Evolutionary conservation across 768 basidiomycete genomes (phyloP), one percentile per base, ranked within the genome.

Genomic region (Clitopilus hobsonii): DNA sequence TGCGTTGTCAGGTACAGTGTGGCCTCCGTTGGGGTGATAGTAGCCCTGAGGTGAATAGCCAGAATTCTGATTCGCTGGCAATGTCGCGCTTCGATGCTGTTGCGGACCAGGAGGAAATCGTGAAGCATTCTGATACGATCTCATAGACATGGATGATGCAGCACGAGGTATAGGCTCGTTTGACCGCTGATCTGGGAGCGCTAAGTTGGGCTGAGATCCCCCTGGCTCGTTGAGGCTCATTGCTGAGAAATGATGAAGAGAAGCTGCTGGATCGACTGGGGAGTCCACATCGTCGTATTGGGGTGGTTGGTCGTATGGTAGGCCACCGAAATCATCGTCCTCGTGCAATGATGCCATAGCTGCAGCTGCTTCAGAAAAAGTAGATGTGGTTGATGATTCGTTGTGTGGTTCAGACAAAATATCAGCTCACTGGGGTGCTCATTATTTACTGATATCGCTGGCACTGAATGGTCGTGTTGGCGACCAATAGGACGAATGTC

Each of bases 81-180:
- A 76, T 49, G 76, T 67, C 6, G 72, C 71, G 61, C 75, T 71
- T 51, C 74, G 71, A 49, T 73, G 74, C 52, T 64, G 73, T 49
- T 61, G 67, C 50, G 67, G 68, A 32, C 27, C 49, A 32, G 27
- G 26, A 49, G 62, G 62, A 13, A 58, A 53, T 57, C 61, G 66
- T 51, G 55, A 58, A 22, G 63, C 29, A 36, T 66, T 61, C 54
- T 69, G 65, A 25, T 60, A 50, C 5, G 72, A 66, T 50, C 73
- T 75, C 61, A 72, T 67, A 14, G 84, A 82, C 76, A 84, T 78
- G 27, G 85, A 81, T 18, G 84, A 85, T 16, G 77, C 77, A 4
- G 78, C 74, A 25, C 84, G 78, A 54, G 77, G 74, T 13, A 84
- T 67, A 45, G 80, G 78, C 57, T 86, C 84, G 25, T 27, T 32